These are phyloP conservation scores for Thoreauomyces humboldtii DNA, from an alignment of 192 early-diverging fungal genomes.

Conservation along the genomic window DNA sequence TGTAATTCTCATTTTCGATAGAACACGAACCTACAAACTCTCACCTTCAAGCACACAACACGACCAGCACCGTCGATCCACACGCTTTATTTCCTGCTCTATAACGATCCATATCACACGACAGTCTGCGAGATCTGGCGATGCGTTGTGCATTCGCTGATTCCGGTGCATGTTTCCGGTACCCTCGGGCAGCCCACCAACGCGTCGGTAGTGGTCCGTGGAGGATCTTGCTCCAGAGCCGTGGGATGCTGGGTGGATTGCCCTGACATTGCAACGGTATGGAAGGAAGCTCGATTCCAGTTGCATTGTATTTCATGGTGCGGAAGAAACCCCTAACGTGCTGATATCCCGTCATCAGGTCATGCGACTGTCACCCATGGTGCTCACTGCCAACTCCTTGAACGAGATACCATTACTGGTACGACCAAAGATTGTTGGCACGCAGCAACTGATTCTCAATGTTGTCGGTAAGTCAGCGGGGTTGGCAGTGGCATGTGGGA, in stretches of 20 bases:
- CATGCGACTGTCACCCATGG: slow-evolving; percentile 32
- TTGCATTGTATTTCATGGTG: background rate
- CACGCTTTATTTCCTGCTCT: slow-evolving; percentile 45
- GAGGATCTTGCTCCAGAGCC: slow-evolving; percentile 27
- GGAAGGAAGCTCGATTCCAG: background rate
- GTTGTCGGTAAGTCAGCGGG: slow-evolving; percentile 39
- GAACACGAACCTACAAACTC: slow-evolving; percentile 31
- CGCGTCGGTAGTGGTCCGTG: slow-evolving; percentile 41
- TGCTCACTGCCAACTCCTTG: slow-evolving; percentile 39
- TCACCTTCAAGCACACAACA: slow-evolving; percentile 42
- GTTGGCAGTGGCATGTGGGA: background rate
- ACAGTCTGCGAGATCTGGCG: slow-evolving; percentile 42
- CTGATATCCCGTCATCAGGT: slow-evolving; percentile 11
- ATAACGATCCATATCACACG: slow-evolving; percentile 45
- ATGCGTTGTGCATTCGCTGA: slow-evolving; percentile 41
- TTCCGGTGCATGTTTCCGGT: slow-evolving; percentile 46
- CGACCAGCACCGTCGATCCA: background rate
- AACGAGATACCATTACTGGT: slow-evolving; percentile 45
- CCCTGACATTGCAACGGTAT: slow-evolving; percentile 25
- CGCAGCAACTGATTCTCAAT: slow-evolving; percentile 33
- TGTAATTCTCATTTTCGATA: background rate
- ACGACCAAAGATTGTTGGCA: slow-evolving; percentile 18
- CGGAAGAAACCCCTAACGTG: background rate
- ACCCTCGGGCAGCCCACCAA: slow-evolving; percentile 46
- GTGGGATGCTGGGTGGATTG: slow-evolving; percentile 35